Evolutionary conservation across 2,329 filamentous ascomycete species (phyloP).

Genomic region (Penicillium paneum): DNA sequence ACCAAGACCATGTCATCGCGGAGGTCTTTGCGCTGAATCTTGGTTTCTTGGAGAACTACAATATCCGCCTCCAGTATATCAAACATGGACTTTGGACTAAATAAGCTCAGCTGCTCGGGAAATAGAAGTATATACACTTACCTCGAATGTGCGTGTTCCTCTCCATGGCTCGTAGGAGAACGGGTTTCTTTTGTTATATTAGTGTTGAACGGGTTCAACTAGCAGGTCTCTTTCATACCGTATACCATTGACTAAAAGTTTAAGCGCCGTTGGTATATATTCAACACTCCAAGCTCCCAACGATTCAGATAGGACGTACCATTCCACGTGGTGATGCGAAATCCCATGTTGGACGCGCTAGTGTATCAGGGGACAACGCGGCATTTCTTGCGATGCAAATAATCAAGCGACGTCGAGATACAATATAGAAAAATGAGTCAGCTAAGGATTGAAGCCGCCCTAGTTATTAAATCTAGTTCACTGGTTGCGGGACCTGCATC

Average conservation of each 20-base stretch:
- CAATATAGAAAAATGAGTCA: neutral
- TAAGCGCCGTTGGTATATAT: slow-evolving; percentile 25
- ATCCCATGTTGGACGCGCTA: slow-evolving; percentile 54
- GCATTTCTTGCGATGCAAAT: slow-evolving; percentile 2
- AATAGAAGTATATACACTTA: slow-evolving; percentile 31
- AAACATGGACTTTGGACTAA: slow-evolving; percentile 73
- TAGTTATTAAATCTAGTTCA: neutral
- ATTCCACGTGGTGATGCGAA: slow-evolving; percentile 86
- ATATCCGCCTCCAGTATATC: slow-evolving; percentile 89
- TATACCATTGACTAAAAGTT: slow-evolving; percentile 69
- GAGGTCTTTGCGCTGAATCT: slow-evolving; percentile 91
- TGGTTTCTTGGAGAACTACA: slow-evolving; percentile 90
- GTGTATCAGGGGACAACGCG: slow-evolving; percentile 3
- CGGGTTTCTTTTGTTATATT: slow-evolving; percentile 61
- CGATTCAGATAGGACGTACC: slow-evolving; percentile 49
- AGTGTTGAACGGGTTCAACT: neutral
- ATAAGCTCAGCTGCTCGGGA: neutral
- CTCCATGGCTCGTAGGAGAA: slow-evolving; percentile 84
- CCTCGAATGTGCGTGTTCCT: slow-evolving; percentile 66
- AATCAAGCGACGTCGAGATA: neutral
- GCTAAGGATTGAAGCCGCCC: neutral
- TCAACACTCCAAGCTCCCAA: neutral
- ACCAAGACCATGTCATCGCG: slow-evolving; percentile 94
- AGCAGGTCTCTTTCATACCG: slow-evolving; percentile 47
- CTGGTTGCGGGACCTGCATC: neutral